Evolutionary conservation across 2,329 filamentous ascomycete species (phyloP).

Genomic region (Aciculosporium take): DNA sequence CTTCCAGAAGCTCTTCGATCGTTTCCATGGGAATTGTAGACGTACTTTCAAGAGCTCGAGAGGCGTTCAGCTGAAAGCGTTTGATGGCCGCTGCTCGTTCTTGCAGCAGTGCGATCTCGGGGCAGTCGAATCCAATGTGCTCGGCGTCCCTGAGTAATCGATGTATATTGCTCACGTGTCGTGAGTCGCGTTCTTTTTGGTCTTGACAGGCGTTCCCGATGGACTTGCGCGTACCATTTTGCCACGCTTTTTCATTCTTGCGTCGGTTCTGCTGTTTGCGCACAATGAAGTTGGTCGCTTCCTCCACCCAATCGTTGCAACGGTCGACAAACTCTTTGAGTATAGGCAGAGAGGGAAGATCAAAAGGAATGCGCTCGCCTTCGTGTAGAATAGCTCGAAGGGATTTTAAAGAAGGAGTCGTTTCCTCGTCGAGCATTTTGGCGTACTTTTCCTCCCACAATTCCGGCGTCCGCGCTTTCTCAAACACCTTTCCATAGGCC

Average conservation of each 20-base stretch:
- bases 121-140: conserved; percentile 80
- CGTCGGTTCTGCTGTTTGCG: conserved; percentile 95
- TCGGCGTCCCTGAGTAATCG: conserved; percentile 74
- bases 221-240: conserved; percentile 57
- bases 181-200: conserved; percentile 69
- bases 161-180: conserved; percentile 78
- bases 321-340: conserved; percentile 84
- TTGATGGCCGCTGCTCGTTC: conserved; percentile 77
- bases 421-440: conserved; percentile 67
- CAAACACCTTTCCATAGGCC: conserved; percentile 61
- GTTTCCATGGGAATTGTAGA: conserved; percentile 49
- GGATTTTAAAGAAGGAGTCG: conserved; percentile 71
- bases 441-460: conserved; percentile 84
- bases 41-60: conserved; percentile 53
- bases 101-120: conserved; percentile 72
- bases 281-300: conserved; percentile 89
- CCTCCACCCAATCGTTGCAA: conserved; percentile 96
- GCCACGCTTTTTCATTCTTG: conserved; percentile 83
- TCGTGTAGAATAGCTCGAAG: conserved; percentile 75
- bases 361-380: conserved; percentile 90
- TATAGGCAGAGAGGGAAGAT: conserved; percentile 66
- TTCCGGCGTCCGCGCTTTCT: conserved; percentile 77
- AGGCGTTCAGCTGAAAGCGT: conserved; percentile 67
- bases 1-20: conserved; percentile 84
- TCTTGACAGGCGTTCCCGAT: conserved; percentile 43